Percentiles rank a stretch among this genome's conserved stretches.
These are phyloP conservation scores for Candida buenavistaensis DNA, from an alignment of 1,139 yeast genomes.

Conservation along the genomic window DNA sequence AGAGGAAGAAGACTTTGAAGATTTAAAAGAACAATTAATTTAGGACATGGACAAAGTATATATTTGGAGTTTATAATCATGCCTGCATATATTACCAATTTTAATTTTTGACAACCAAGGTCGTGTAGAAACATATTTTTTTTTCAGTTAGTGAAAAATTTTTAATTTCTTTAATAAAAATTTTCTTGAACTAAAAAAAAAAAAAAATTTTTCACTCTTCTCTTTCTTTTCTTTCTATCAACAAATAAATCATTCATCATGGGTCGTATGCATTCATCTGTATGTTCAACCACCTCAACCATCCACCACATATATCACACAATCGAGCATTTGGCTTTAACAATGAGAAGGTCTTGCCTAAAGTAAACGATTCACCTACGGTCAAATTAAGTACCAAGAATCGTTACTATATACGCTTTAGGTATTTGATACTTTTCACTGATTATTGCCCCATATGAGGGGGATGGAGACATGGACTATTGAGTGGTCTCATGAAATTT, in stretches of 20 bases:
- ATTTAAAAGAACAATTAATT: constrained; percentile 31
- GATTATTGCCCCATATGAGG: constrained; percentile 17
- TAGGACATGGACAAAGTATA: background rate
- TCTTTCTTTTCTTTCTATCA: constrained; percentile 11
- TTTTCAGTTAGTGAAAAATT: constrained; percentile 6
- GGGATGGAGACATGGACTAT: no score
- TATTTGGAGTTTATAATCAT: background rate
- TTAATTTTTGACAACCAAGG: constrained; percentile 1
- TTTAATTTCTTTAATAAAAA: constrained; percentile 1
- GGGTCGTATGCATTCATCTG: constrained; percentile 84
- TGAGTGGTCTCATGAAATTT: no score
- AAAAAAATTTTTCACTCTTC: constrained; percentile 15
- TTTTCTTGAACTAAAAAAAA: no score
- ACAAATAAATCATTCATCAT: constrained; percentile 48
- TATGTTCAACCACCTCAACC: constrained; percentile 40
- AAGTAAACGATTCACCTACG: constrained; percentile 26
- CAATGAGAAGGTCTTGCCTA: constrained; percentile 32
- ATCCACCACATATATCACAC: background rate
- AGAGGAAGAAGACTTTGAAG: constrained; percentile 65
- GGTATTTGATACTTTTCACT: constrained; percentile 28
- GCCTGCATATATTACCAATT: constrained; percentile 1
- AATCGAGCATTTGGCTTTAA: constrained; percentile 1
- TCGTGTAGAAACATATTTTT: constrained; percentile 11
- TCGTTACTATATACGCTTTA: constrained; percentile 26
- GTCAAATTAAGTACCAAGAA: constrained; percentile 14